Percentiles rank a stretch among this genome's conserved stretches.
These are phyloP conservation scores for Funneliformis caledonium DNA, from an alignment of 371 early-diverging fungal genomes.

Conservation along the genomic window DNA sequence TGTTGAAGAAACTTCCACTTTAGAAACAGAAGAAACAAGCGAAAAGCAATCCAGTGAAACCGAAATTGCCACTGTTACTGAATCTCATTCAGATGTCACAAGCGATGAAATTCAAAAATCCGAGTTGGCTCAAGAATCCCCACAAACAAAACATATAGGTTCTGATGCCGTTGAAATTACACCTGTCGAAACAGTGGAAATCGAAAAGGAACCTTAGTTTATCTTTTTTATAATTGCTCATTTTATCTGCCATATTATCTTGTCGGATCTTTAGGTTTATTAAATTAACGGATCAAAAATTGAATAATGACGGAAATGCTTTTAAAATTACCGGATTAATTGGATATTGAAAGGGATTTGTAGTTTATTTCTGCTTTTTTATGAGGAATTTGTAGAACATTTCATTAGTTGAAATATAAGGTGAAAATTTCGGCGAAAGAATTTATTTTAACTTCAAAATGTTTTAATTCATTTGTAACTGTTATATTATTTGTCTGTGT, in stretches of 20 bases:
- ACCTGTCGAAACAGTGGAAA: constrained; percentile 1
- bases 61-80: neutral
- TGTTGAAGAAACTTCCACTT: neutral
- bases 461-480: neutral
- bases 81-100: neutral
- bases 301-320: neutral
- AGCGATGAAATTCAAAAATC: neutral
- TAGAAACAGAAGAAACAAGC: neutral
- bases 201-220: neutral
- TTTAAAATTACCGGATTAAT: no score
- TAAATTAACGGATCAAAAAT: no score
- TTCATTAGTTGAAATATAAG: neutral
- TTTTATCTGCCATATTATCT: neutral
- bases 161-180: constrained; percentile 12
- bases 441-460: neutral
- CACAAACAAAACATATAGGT: neutral
- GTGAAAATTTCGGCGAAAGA: no score
- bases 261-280: neutral
- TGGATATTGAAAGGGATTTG: neutral
- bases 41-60: neutral
- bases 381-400: neutral
- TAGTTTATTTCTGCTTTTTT: neutral
- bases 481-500: neutral
- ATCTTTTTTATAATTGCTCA: neutral
- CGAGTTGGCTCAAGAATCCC: neutral